A percentile compares a stretch with the other conserved stretches of the same genome.
phyloP scores from a whole-genome alignment of 208 protist species.

The Crithidia bombi region DNA sequence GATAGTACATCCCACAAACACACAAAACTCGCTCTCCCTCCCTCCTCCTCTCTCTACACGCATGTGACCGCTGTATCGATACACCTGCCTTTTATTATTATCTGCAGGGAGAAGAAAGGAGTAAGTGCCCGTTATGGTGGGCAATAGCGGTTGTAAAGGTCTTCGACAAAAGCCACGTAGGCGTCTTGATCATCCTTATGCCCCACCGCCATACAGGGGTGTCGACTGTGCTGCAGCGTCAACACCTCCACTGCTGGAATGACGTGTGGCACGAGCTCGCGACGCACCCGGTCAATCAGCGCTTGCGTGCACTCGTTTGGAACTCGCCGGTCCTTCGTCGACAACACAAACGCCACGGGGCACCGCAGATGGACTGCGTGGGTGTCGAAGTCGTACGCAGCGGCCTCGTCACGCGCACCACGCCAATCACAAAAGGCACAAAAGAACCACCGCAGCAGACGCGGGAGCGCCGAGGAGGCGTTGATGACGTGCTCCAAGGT shows the following conservation, averaged over 20 bases:
- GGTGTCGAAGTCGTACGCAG: constrained; percentile 67
- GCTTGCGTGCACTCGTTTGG: constrained; percentile 71
- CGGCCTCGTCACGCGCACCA: constrained; percentile 36
- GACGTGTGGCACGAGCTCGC: constrained; percentile 59
- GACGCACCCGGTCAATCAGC: constrained; percentile 66
- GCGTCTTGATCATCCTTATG: constrained; percentile 79
- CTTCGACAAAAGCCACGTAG: constrained; percentile 84
- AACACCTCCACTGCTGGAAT: constrained; percentile 86
- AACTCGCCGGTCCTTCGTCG: constrained; percentile 66
- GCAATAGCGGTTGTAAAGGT: constrained; percentile 80
- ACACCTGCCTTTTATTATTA: background rate
- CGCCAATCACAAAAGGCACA: constrained; percentile 74
- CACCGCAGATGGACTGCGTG: constrained; percentile 63
- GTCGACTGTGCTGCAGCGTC: constrained; percentile 70
- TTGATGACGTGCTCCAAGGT: constrained; percentile 76
- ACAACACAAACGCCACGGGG: constrained; percentile 86
- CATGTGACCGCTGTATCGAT: background rate
- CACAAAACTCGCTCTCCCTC: too few species aligned
- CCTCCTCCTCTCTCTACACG: background rate
- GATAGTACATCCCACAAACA: too few species aligned
- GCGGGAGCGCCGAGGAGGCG: constrained; percentile 59
- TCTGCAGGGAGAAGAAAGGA: background rate
- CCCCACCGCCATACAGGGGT: constrained; percentile 79
- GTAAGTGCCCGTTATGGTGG: constrained; percentile 6
- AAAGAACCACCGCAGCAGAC: constrained; percentile 74